phyloP scores from a whole-genome alignment of 805 yeast genomes.

The Zygosaccharomyces bisporus region DNA sequence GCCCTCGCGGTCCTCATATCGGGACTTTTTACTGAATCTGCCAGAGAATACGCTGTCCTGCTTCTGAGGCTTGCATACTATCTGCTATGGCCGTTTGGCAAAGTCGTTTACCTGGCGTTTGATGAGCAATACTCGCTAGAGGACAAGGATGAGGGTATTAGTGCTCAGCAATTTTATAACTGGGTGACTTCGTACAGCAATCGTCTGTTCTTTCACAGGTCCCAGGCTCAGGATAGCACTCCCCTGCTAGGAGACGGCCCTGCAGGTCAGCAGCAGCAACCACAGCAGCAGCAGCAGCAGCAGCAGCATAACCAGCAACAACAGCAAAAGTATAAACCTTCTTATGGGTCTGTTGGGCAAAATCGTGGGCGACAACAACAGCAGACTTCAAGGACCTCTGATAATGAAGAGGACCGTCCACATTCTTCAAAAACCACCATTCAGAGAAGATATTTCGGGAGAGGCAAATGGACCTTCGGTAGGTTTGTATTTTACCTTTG shows the following conservation, averaged over 20 bases:
- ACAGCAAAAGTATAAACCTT: conserved; percentile 8
- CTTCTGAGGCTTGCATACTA: conserved; percentile 64
- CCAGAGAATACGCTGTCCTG: conserved; percentile 59
- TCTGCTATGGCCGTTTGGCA: conserved; percentile 83
- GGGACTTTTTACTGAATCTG: conserved; percentile 43
- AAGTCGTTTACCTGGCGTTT: conserved; percentile 69
- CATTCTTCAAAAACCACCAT: conserved; percentile 10
- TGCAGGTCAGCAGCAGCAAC: conserved; percentile 15
- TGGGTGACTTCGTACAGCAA: conserved; percentile 81
- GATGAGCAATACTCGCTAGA: conserved; percentile 81
- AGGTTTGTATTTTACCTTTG: conserved; percentile 69
- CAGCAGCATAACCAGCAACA: conserved; percentile 29
- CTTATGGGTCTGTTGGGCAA: conserved; percentile 8
- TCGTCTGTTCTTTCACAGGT: conserved; percentile 63
- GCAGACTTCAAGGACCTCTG: neutral
- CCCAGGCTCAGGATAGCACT: conserved; percentile 19
- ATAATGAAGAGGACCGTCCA: conserved; percentile 1
- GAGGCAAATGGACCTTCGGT: conserved; percentile 89
- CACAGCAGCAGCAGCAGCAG: conserved; percentile 11
- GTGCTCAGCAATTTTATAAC: conserved; percentile 75
- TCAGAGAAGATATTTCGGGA: conserved; percentile 69
- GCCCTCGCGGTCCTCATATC: conserved; percentile 42
- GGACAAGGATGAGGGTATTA: conserved; percentile 85
- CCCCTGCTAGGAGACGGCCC: conserved; percentile 12
- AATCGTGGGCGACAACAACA: conserved; percentile 1